Conservation (phyloP, 2,329 filamentous ascomycete species). For the Monosporascus sp. region DNA sequence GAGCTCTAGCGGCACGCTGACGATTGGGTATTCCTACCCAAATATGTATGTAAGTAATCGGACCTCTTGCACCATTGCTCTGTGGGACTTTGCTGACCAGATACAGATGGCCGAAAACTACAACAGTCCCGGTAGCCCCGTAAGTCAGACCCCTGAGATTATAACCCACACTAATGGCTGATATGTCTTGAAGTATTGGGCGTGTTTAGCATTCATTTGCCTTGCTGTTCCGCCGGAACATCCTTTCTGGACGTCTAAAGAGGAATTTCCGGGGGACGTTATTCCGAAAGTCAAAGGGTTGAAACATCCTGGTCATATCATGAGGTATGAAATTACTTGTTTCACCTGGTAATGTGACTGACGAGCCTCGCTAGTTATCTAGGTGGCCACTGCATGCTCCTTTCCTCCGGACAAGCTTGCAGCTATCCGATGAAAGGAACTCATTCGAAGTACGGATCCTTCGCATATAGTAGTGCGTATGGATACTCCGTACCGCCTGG, state of each 20-base stretch:
- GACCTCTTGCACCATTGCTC: not conserved
- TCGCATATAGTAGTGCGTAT: slow-evolving; percentile 73
- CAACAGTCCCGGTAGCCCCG: slow-evolving; percentile 66
- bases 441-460: slow-evolving; percentile 76
- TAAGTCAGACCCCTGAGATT: slow-evolving; percentile 25
- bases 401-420: slow-evolving; percentile 75
- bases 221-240: slow-evolving; percentile 64
- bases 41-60: slow-evolving; percentile 59
- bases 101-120: slow-evolving; percentile 71
- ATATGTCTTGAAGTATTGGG: slow-evolving; percentile 60
- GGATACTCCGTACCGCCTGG: slow-evolving; percentile 75
- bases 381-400: slow-evolving; percentile 71
- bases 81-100: slow-evolving; percentile 5
- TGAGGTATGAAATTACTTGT: slow-evolving; percentile 35
- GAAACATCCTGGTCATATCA: slow-evolving; percentile 68
- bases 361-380: slow-evolving; percentile 41
- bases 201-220: slow-evolving; percentile 71
- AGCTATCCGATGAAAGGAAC: slow-evolving; percentile 78
- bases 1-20: slow-evolving; percentile 68
- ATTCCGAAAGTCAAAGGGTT: slow-evolving; percentile 59
- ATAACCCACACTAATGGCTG: not conserved
- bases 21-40: slow-evolving; percentile 71
- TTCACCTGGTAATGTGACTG: slow-evolving; percentile 1
- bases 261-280: slow-evolving; percentile 53
- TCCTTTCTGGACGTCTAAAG: slow-evolving; percentile 68